These are phyloP conservation scores for Irpex rosettiformis DNA, from an alignment of 1,284 basidiomycete species.

Conservation along the genomic window DNA sequence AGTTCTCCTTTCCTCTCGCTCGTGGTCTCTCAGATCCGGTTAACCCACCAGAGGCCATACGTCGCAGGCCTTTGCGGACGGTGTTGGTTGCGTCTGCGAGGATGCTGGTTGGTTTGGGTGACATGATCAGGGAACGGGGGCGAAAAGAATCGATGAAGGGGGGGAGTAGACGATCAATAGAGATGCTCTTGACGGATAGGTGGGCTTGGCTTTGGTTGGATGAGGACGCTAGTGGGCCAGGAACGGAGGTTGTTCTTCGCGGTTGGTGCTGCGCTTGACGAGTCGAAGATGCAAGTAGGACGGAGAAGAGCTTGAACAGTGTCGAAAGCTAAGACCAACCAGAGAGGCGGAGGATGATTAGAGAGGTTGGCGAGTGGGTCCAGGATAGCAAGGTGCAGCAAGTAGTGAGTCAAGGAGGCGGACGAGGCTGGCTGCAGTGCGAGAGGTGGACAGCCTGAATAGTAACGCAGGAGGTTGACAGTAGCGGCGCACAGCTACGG, in stretches of 20 bases:
- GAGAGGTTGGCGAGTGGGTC: background rate
- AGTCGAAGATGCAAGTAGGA: background rate
- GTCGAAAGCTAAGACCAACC: background rate
- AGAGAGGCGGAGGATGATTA: background rate
- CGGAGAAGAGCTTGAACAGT: background rate
- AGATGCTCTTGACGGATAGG: background rate
- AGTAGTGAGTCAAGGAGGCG: background rate
- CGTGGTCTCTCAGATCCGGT: conserved; percentile 9
- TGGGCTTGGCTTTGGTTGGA: background rate
- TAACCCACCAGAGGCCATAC: conserved; percentile 14
- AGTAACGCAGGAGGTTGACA: too few species aligned
- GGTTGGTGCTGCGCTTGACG: background rate
- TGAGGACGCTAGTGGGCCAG: too few species aligned
- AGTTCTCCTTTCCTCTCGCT: conserved; percentile 18
- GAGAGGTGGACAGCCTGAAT: background rate
- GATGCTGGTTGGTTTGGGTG: conserved; percentile 11
- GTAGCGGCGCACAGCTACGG: too few species aligned
- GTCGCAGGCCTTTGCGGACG: conserved; percentile 17
- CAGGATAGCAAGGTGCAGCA: background rate
- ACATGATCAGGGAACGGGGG: conserved; percentile 5
- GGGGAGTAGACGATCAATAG: background rate
- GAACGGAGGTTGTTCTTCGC: background rate
- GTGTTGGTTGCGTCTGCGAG: conserved; percentile 17
- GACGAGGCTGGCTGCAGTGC: background rate
- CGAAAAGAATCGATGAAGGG: background rate